phyloP scores from a whole-genome alignment of 208 protist genomes.

The Acanthamoeba culbertsoni region DNA sequence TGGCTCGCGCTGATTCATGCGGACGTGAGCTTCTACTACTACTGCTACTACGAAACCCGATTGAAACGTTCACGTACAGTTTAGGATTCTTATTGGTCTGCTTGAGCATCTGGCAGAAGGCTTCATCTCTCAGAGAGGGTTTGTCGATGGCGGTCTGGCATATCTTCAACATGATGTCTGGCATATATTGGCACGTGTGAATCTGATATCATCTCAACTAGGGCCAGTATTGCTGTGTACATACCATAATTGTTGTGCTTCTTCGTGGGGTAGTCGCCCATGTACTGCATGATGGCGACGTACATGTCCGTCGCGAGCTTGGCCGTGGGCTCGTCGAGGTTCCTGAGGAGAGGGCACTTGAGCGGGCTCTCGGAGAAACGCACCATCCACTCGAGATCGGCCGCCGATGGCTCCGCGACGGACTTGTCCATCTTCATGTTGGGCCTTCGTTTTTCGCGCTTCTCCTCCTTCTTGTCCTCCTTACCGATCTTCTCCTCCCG shows the following conservation, averaged over 20 bases:
- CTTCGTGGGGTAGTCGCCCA: slow-evolving; percentile 63
- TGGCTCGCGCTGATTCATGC: slow-evolving; percentile 15
- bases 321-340: neutral
- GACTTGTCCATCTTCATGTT: neutral
- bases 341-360: neutral
- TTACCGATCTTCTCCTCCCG: slow-evolving; percentile 9
- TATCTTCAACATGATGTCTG: slow-evolving; percentile 22
- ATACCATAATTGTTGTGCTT: neutral
- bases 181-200: too few species aligned
- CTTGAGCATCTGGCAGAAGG: slow-evolving; percentile 69
- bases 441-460: too few species aligned
- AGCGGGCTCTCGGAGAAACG: slow-evolving; percentile 5
- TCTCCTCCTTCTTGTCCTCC: slow-evolving; percentile 44
- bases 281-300: slow-evolving; percentile 62
- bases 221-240: neutral
- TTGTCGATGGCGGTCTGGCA: slow-evolving; percentile 27
- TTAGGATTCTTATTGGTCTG: slow-evolving; percentile 65
- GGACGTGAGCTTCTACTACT: too few species aligned
- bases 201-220: neutral
- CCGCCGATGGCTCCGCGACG: neutral
- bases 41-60: neutral
- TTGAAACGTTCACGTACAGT: neutral
- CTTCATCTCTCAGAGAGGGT: slow-evolving; percentile 61
- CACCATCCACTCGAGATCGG: neutral
- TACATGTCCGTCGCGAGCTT: neutral